Evolutionary conservation across 257 asterid species (phyloP).

Genomic region (Ehretia macrophylla): DNA sequence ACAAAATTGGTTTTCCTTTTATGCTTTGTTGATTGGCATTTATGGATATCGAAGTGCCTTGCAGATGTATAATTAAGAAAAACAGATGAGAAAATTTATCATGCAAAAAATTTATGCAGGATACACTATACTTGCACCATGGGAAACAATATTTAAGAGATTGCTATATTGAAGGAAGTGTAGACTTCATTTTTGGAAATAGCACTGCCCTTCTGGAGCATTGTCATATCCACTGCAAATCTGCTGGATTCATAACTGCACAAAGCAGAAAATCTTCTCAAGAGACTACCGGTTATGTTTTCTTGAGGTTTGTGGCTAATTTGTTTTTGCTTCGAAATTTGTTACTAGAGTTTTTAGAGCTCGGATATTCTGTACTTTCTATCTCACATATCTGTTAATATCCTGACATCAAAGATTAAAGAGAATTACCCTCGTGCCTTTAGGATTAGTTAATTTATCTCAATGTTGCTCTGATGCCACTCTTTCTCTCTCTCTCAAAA

Average conservation of each 20-base stretch:
- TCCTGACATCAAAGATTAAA: no score
- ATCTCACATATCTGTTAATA: no score
- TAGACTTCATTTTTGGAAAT: conserved; percentile 94
- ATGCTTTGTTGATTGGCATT: neutral
- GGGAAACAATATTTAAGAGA: conserved; percentile 88
- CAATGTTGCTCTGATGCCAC: no score
- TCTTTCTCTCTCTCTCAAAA: no score
- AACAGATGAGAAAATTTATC: neutral
- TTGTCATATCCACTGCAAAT: conserved; percentile 93
- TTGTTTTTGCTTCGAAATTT: neutral
- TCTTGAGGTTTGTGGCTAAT: conserved; percentile 54
- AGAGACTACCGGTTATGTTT: conserved; percentile 90
- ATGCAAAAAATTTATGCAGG: conserved; percentile 40
- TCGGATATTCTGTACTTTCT: neutral
- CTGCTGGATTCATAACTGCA: conserved; percentile 78
- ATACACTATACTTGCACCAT: conserved; percentile 80
- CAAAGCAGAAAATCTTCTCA: conserved; percentile 94
- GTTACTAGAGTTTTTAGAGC: neutral
- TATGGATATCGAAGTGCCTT: neutral
- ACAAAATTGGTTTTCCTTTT: no score
- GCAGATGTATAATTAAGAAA: neutral
- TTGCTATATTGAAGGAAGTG: conserved; percentile 96
- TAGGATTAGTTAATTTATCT: no score
- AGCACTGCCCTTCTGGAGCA: conserved; percentile 97
- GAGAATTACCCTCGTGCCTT: no score